These are phyloP conservation scores for Leptographium radiaticola DNA, from an alignment of 2,329 filamentous ascomycete genomes.

Conservation along the genomic window DNA sequence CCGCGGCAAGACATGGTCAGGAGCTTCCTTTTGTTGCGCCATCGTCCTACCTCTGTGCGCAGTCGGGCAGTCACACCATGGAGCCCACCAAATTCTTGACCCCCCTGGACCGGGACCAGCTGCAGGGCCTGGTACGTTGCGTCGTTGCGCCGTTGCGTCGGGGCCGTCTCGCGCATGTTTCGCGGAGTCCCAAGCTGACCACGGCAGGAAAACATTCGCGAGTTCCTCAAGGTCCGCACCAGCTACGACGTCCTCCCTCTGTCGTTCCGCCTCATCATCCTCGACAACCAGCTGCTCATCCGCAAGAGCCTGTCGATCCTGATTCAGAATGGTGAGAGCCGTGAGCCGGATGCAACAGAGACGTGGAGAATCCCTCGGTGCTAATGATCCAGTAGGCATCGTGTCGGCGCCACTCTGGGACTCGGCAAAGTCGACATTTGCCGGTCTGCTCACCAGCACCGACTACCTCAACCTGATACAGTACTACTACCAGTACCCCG, in stretches of 20 bases:
- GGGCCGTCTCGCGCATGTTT: no score
- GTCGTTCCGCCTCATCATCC: conserved; percentile 88
- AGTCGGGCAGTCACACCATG: conserved; percentile 26
- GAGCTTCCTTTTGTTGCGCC: conserved; percentile 46
- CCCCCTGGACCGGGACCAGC: conserved; percentile 61
- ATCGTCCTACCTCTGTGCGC: conserved; percentile 41
- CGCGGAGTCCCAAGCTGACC: neutral
- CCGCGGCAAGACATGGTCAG: conserved; percentile 23
- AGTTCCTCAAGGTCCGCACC: conserved; percentile 90
- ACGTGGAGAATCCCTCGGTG: no score
- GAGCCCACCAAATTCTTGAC: conserved; percentile 29
- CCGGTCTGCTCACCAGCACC: conserved; percentile 84
- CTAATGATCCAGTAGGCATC: conserved; percentile 49
- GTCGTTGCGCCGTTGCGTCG: neutral
- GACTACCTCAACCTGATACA: conserved; percentile 99
- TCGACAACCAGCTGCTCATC: conserved; percentile 88
- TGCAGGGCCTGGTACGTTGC: conserved; percentile 60
- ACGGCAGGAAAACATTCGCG: conserved; percentile 35
- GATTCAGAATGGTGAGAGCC: conserved; percentile 69
- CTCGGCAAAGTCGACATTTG: conserved; percentile 82
- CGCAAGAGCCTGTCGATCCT: conserved; percentile 95
- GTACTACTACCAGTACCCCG: conserved; percentile 96
- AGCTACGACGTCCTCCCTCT: conserved; percentile 96
- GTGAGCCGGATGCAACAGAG: no score
- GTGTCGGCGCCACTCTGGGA: conserved; percentile 97